Evolutionary conservation across 2,329 filamentous ascomycete genomes (phyloP).

Genomic region (Sarocladiaceae sp.): DNA sequence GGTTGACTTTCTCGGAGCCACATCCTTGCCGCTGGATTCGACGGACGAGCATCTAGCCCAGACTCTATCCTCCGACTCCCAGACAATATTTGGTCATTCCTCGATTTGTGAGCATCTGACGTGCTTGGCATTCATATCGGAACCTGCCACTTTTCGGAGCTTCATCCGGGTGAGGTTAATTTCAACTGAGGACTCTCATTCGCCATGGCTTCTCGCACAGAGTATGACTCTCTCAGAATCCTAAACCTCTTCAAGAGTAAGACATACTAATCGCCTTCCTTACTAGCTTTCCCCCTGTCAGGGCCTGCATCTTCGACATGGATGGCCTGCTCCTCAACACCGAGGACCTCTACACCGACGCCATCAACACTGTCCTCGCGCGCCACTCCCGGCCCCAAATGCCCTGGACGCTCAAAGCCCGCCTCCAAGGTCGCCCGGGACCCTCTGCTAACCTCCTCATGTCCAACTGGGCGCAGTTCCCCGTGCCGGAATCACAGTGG

Average conservation of each 20-base stretch:
- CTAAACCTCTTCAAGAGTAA: neutral
- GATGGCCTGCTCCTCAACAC: conserved; percentile 92
- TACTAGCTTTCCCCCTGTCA: conserved; percentile 73
- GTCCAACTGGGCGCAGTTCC: conserved; percentile 78
- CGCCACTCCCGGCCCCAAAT: conserved; percentile 67
- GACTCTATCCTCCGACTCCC: too few relatives aligned
- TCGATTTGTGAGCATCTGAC: too few relatives aligned
- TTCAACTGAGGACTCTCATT: too few relatives aligned
- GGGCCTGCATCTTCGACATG: conserved; percentile 97
- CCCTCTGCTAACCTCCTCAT: conserved; percentile 48
- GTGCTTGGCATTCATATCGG: too few relatives aligned
- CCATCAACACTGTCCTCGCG: conserved; percentile 74
- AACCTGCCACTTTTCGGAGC: too few relatives aligned
- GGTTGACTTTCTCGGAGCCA: too few relatives aligned
- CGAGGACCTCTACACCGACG: conserved; percentile 80
- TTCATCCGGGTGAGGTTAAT: too few relatives aligned
- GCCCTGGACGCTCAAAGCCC: conserved; percentile 94
- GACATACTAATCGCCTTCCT: too few relatives aligned
- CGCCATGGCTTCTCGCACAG: conserved; percentile 36
- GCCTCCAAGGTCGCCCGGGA: conserved; percentile 59
- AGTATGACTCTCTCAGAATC: conserved; percentile 27
- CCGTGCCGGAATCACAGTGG: conserved; percentile 67
- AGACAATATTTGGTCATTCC: too few relatives aligned
- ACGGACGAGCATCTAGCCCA: too few relatives aligned
- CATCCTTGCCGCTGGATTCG: too few relatives aligned